Conservation (phyloP, 805 yeast genomes). For the Candida sonorensis region DNA sequence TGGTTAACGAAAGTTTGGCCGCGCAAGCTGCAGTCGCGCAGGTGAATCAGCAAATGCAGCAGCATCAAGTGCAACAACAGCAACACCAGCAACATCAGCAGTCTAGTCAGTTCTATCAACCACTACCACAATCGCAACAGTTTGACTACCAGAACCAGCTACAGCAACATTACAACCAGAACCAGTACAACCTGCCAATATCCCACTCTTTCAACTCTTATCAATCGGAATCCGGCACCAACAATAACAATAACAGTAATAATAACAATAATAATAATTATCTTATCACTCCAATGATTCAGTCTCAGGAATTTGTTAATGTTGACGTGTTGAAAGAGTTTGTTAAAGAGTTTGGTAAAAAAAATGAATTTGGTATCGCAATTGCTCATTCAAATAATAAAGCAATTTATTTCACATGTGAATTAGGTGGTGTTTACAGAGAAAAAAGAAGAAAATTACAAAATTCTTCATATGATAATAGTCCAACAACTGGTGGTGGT, state of each 20-base stretch:
- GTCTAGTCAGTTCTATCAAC: constrained; percentile 6
- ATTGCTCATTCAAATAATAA: constrained; percentile 53
- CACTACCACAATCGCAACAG: constrained; percentile 9
- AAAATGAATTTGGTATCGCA: constrained; percentile 52
- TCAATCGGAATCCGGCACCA: no score
- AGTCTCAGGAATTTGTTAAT: constrained; percentile 44
- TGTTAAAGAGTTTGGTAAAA: constrained; percentile 48
- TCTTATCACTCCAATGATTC: constrained; percentile 47
- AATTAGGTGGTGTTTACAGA: constrained; percentile 49
- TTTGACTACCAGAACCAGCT: constrained; percentile 6
- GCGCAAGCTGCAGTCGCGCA: constrained; percentile 19
- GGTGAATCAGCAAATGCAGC: constrained; percentile 4
- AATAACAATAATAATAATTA: constrained; percentile 30
- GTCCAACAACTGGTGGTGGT: no score
- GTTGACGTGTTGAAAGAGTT: constrained; percentile 46
- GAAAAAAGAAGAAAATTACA: constrained; percentile 35
- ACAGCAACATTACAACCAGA: constrained; percentile 9
- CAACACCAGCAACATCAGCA: constrained; percentile 10
- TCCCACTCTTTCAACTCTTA: background rate
- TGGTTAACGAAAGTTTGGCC: constrained; percentile 14
- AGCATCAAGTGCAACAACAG: constrained; percentile 7
- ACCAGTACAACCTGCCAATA: no score
- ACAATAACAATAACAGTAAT: constrained; percentile 1
- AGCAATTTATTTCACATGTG: constrained; percentile 55
- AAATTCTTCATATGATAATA: no score